phyloP scores from a whole-genome alignment of 176 grass and related monocot genomes.

The Oryza glaberrima region DNA sequence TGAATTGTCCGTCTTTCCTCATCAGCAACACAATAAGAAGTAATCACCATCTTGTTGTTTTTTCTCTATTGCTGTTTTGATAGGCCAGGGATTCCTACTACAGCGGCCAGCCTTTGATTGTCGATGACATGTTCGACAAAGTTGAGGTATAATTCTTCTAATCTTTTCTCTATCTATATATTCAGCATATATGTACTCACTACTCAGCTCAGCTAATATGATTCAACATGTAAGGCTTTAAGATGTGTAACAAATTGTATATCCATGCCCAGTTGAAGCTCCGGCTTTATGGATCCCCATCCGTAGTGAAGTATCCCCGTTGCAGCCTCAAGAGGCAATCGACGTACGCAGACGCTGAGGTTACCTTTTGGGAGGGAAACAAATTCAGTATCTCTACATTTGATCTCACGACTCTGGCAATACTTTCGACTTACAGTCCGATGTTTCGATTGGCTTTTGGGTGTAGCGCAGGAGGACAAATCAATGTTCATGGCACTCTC shows the following conservation, averaged over 20 bases:
- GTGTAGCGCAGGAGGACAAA: constrained; percentile 94
- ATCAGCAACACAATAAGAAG: no score
- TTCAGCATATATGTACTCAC: background rate
- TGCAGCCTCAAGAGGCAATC: constrained; percentile 87
- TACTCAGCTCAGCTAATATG: background rate
- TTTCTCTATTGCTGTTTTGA: background rate
- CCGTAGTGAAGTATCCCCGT: constrained; percentile 86
- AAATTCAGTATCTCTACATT: background rate
- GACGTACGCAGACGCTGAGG: constrained; percentile 89
- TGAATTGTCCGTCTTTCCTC: no score
- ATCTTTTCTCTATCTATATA: background rate
- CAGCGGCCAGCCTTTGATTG: constrained; percentile 83
- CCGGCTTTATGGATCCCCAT: constrained; percentile 86
- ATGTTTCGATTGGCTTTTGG: constrained; percentile 56
- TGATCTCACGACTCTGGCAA: background rate
- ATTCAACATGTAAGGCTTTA: background rate
- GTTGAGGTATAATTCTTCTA: constrained; percentile 63
- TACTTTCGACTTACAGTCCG: constrained; percentile 29
- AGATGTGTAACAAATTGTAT: background rate
- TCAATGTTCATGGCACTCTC: constrained; percentile 74
- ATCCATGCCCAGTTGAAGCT: constrained; percentile 67
- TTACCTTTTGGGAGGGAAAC: constrained; percentile 38
- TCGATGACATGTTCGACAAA: constrained; percentile 97
- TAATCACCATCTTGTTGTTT: background rate
- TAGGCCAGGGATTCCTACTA: constrained; percentile 97